A percentile compares a stretch with the other conserved stretches of the same genome.
Evolutionary conservation across 805 yeast genomes (phyloP).

Genomic region (Candida insectorum): DNA sequence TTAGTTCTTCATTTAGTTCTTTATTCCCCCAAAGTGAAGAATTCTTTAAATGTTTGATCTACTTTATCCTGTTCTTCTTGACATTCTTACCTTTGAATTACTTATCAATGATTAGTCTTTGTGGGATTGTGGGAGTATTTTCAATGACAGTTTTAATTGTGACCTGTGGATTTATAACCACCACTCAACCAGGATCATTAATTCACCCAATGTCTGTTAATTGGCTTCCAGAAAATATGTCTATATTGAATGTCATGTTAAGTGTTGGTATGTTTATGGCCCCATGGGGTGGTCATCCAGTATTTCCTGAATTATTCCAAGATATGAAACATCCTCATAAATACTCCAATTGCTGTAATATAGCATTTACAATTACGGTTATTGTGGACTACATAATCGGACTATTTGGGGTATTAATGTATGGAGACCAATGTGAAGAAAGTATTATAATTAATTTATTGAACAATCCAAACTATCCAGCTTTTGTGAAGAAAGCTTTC

Average conservation of each 20-base stretch:
- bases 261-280: conserved; percentile 70
- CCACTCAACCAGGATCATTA: conserved; percentile 53
- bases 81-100: conserved; percentile 56
- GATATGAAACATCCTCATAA: conserved; percentile 71
- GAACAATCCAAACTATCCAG: conserved; percentile 64
- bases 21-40: conserved; percentile 31
- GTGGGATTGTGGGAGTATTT: conserved; percentile 56
- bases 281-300: conserved; percentile 84
- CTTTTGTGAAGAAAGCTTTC: conserved; percentile 38
- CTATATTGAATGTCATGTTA: conserved; percentile 33
- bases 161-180: conserved; percentile 42
- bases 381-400: conserved; percentile 61
- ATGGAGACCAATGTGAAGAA: conserved; percentile 64
- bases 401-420: conserved; percentile 71
- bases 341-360: conserved; percentile 48
- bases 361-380: conserved; percentile 58
- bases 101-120: conserved; percentile 50
- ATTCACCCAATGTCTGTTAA: conserved; percentile 41
- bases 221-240: conserved; percentile 27
- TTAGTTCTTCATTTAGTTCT: conserved; percentile 56
- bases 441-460: conserved; percentile 77
- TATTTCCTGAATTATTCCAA: conserved; percentile 67
- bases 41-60: conserved; percentile 33
- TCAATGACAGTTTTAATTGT: conserved; percentile 45
- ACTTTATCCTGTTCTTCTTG: conserved; percentile 37